Base-by-base conservation (phyloP, 2,329 filamentous ascomycete genomes). In the Ilyonectria sp. region DNA sequence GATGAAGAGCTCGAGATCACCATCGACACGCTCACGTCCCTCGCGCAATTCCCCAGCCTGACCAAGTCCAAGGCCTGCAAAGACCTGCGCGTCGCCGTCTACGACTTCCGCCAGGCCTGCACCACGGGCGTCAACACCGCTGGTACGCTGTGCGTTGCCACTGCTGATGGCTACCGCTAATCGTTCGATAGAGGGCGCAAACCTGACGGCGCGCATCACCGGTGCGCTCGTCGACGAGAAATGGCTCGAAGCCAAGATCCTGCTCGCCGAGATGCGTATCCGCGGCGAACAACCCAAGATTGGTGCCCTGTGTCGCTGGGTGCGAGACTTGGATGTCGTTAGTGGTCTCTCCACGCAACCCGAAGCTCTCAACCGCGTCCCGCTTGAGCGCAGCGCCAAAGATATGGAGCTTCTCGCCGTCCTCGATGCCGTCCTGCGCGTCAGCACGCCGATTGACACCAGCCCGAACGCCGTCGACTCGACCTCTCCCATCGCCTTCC, bases 1-100 rank as follows among this genome's bases (percentile, higher is more conserved):
- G 82, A 85, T 17, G 90, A 92, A 71, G 91, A 93, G 69, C 84
- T 93, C 61, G 91, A 92, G 52, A 88, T 92, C 63, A 85, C 90
- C 1, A 84, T 92, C 63, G 91, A 93, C 35, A 92, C 90, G 0
- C 83, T 93, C 31, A 82, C 81, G 2, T 84, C 87, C 0, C 83
- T 93, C 11, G 80, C 90, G 0, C 80, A 86, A 64, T 86, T 92
- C 69, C 91, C 91, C 0, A 80, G 79, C 23, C 75, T 92, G 23
- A 92, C 91, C 77, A 93, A 93, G 78, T 89, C 89, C 0, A 92
- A 92, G 74, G 85, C 84, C 26, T 93, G 91, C 81, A 91, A 89
- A 74, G 89, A 91, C 54, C 81, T 93, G 2, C 85, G 91, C 21
- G 87, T 86, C 4, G 91, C 91, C 6, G 90, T 92, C 8, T 92